A percentile compares a stretch with the other conserved stretches of the same genome.
These are phyloP conservation scores for Clavulina sp. DNA, from an alignment of 768 basidiomycete species.

Conservation along the genomic window DNA sequence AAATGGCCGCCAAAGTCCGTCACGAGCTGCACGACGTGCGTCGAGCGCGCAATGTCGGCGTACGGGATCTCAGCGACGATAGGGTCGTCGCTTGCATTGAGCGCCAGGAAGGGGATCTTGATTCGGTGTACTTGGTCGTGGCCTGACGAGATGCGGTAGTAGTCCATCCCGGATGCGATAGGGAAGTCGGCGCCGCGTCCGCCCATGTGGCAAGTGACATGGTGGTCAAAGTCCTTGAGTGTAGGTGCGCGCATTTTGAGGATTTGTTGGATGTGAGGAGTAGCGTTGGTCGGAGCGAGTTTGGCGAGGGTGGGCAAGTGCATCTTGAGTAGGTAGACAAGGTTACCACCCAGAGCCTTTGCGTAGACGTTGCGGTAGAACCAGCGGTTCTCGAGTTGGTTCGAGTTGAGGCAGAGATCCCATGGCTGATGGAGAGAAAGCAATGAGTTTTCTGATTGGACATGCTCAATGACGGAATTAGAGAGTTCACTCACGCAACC, in stretches of 20 bases:
- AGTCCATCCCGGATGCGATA: neutral
- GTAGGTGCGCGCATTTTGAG: slow-evolving; percentile 1
- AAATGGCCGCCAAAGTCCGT: slow-evolving; percentile 6
- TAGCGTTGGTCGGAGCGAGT: neutral
- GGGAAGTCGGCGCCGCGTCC: neutral
- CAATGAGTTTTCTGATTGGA: slow-evolving; percentile 5
- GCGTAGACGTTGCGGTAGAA: slow-evolving; percentile 14
- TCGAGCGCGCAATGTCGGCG: neutral
- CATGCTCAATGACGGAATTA: slow-evolving; percentile 8
- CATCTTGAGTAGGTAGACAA: slow-evolving; percentile 10
- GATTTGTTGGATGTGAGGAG: neutral
- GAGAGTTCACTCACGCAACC: slow-evolving; percentile 43
- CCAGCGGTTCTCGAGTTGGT: slow-evolving; percentile 7
- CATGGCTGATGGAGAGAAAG: slow-evolving; percentile 13
- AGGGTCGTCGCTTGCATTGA: slow-evolving; percentile 6
- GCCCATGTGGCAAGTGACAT: neutral
- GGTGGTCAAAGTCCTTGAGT: neutral
- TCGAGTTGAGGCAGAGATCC: slow-evolving; percentile 7
- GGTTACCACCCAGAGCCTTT: slow-evolving; percentile 16
- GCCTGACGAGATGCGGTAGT: neutral
- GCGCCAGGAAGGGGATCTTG: slow-evolving; percentile 1
- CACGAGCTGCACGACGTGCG: slow-evolving; percentile 1
- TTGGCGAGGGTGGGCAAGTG: slow-evolving; percentile 1
- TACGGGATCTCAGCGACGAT: slow-evolving; percentile 1
- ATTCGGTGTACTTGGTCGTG: neutral